phyloP scores from a whole-genome alignment of 805 yeast species.

The Wickerhamiella nectarea region DNA sequence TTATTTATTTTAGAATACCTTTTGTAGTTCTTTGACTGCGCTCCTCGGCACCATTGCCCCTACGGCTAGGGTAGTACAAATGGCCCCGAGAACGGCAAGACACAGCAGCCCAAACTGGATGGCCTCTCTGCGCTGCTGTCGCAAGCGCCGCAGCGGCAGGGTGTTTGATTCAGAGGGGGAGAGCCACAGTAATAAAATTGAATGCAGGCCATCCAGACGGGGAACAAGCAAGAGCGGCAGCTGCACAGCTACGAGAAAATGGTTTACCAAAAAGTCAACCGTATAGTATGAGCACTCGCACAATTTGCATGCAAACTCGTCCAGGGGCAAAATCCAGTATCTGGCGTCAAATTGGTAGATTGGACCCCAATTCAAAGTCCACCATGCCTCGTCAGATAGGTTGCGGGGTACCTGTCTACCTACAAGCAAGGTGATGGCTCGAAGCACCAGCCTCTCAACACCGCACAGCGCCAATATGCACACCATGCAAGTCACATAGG shows the following conservation, averaged over 20 bases:
- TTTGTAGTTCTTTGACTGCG: background rate
- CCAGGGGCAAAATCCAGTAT: slow-evolving; percentile 70
- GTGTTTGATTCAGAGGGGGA: slow-evolving; percentile 75
- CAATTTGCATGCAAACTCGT: slow-evolving; percentile 69
- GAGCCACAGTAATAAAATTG: slow-evolving; percentile 90
- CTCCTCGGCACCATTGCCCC: background rate
- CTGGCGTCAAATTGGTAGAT: slow-evolving; percentile 60
- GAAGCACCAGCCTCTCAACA: slow-evolving; percentile 46
- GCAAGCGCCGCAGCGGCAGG: slow-evolving; percentile 75
- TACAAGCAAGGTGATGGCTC: slow-evolving; percentile 34
- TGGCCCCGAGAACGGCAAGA: slow-evolving; percentile 5
- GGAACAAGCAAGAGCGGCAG: slow-evolving; percentile 72
- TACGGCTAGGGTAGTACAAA: slow-evolving; percentile 3
- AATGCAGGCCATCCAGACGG: slow-evolving; percentile 77
- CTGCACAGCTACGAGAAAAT: slow-evolving; percentile 62
- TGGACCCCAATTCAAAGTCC: slow-evolving; percentile 36
- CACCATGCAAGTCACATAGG: slow-evolving; percentile 42
- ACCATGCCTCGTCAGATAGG: slow-evolving; percentile 60
- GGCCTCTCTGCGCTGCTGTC: slow-evolving; percentile 39
- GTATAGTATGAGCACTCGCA: slow-evolving; percentile 82
- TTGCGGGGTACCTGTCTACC: slow-evolving; percentile 49
- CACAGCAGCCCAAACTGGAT: slow-evolving; percentile 9
- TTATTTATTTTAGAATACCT: background rate
- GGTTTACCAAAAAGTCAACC: slow-evolving; percentile 82
- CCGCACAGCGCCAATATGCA: slow-evolving; percentile 46